phyloP scores from a whole-genome alignment of 192 early-diverging fungal genomes.

The Coemansia sp. region DNA sequence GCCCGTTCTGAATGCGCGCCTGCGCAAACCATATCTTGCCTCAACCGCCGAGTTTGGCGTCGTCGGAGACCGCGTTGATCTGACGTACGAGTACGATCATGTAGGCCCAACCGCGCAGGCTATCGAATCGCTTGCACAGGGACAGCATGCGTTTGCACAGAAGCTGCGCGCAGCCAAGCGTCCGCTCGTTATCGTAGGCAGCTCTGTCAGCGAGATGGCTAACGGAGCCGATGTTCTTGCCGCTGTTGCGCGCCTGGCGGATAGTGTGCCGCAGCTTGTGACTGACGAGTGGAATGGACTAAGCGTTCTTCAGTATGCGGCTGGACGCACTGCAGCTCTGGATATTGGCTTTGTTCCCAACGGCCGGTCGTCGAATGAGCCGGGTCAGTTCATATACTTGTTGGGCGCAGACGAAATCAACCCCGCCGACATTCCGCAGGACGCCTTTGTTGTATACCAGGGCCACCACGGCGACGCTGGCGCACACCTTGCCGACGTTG shows the following conservation, averaged over 20 bases:
- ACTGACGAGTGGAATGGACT: conserved; percentile 85
- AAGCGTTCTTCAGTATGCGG: conserved; percentile 86
- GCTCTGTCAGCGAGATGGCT: conserved; percentile 69
- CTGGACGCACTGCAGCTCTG: conserved; percentile 81
- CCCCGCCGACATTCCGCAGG: conserved; percentile 72
- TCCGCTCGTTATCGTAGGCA: conserved; percentile 89
- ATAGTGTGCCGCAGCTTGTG: conserved; percentile 67
- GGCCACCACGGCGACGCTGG: conserved; percentile 98
- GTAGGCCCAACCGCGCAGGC: conserved; percentile 65
- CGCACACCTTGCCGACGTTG: conserved; percentile 91
- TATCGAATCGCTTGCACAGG: conserved; percentile 69
- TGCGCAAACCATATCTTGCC: conserved; percentile 91
- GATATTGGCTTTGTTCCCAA: conserved; percentile 86
- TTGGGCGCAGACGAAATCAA: conserved; percentile 87
- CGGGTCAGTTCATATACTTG: conserved; percentile 81
- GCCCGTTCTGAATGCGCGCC: conserved; percentile 91
- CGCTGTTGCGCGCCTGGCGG: conserved; percentile 71
- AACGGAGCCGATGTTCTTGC: conserved; percentile 68
- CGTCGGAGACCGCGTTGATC: conserved; percentile 71
- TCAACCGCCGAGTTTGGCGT: conserved; percentile 77
- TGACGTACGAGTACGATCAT: conserved; percentile 92
- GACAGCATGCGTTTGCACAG: conserved; percentile 70
- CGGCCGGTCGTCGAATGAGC: conserved; percentile 40
- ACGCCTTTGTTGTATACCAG: conserved; percentile 98
- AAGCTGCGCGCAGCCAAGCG: conserved; percentile 81